phyloP scores from a whole-genome alignment of 805 yeast genomes.

The Wickerhamiella slavikovae region DNA sequence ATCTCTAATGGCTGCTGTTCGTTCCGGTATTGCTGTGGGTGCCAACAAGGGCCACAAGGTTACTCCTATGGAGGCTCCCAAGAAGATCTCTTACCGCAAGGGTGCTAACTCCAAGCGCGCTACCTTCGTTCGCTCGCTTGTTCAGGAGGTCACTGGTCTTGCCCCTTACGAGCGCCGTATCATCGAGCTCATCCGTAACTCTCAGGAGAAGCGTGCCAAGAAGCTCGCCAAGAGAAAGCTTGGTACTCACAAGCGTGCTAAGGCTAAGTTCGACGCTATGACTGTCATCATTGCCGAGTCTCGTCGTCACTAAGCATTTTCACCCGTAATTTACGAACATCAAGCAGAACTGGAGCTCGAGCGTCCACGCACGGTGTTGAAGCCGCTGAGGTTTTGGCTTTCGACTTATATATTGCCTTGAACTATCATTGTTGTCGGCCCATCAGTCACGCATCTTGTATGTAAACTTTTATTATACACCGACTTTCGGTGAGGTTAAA shows the following conservation, averaged over 20 bases:
- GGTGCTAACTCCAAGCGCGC: conserved; percentile 94
- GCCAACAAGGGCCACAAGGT: conserved; percentile 98
- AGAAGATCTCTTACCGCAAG: conserved; percentile 88
- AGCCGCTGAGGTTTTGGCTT: too few relatives aligned
- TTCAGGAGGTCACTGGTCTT: conserved; percentile 94
- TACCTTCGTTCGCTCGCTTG: conserved; percentile 81
- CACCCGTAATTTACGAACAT: neutral
- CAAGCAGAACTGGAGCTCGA: too few relatives aligned
- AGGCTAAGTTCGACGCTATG: conserved; percentile 99
- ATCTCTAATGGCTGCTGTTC: conserved; percentile 28
- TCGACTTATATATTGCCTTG: too few relatives aligned
- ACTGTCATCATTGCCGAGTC: conserved; percentile 88
- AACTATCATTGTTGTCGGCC: too few relatives aligned
- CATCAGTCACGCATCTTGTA: too few relatives aligned
- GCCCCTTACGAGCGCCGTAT: conserved; percentile 99
- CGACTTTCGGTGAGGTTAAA: too few relatives aligned
- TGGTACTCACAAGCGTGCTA: conserved; percentile 99
- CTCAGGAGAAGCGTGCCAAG: conserved; percentile 99
- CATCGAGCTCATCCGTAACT: conserved; percentile 97
- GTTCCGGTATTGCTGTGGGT: conserved; percentile 83
- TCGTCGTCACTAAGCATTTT: conserved; percentile 26
- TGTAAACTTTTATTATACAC: too few relatives aligned
- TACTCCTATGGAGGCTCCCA: conserved; percentile 62
- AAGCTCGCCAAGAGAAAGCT: conserved; percentile 98
- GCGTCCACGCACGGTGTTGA: too few relatives aligned